These are phyloP conservation scores for Pleomassaria siparia DNA, from an alignment of 2,329 filamentous ascomycete species.

Conservation along the genomic window DNA sequence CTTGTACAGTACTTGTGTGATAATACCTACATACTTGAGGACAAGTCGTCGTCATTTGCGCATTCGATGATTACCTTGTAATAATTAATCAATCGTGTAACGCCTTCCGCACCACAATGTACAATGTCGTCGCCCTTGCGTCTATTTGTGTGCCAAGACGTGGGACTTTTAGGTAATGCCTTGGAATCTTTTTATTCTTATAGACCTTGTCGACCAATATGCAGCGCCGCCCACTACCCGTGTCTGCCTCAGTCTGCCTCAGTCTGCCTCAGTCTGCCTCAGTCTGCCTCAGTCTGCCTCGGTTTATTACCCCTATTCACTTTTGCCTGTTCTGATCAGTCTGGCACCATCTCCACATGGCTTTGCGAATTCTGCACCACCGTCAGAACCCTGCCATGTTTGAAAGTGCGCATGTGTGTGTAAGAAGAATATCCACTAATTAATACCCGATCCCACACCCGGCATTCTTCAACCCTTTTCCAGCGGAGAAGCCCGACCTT, in stretches of 20 bases:
- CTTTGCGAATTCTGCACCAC: too few species aligned
- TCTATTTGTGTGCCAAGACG: slow-evolving; percentile 27
- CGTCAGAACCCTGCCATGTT: too few species aligned
- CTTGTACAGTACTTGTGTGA: too few species aligned
- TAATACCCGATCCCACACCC: slow-evolving; percentile 22
- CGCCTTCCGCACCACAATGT: slow-evolving; percentile 9
- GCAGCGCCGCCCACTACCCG: background rate
- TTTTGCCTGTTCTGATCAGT: background rate
- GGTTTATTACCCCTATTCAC: background rate
- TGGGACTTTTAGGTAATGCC: slow-evolving; percentile 32
- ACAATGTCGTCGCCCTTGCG: background rate
- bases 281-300: slow-evolving; percentile 8
- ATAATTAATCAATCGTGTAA: slow-evolving; percentile 22
- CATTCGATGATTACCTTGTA: slow-evolving; percentile 12
- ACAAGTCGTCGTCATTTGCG: slow-evolving; percentile 7
- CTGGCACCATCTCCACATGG: slow-evolving; percentile 9
- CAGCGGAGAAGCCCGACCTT: background rate
- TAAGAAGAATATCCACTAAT: too few species aligned
- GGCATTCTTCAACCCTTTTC: background rate
- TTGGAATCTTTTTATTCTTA: slow-evolving; percentile 23
- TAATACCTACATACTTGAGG: slow-evolving; percentile 11
- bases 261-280: slow-evolving; percentile 26
- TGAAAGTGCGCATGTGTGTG: too few species aligned
- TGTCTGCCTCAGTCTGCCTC: background rate
- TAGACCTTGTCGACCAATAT: slow-evolving; percentile 4